Evolutionary conservation across 352 stramenopile genomes (phyloP), one percentile per base, ranked within the genome.

Genomic region (Phytopythium kandeliae): DNA sequence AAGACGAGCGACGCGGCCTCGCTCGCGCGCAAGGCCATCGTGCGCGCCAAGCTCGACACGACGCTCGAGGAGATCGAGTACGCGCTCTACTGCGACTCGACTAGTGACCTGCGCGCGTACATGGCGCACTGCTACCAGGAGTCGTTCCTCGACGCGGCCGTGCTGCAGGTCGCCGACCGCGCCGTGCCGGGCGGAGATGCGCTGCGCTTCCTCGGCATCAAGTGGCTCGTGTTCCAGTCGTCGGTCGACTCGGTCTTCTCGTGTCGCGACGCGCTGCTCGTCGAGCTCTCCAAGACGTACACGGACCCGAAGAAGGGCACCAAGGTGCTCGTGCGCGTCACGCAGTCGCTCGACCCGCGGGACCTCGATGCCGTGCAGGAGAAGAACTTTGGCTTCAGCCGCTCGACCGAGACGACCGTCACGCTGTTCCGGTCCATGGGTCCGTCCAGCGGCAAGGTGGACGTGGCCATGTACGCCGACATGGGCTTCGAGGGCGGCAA

Each of bases 41-140:
- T 85, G 22, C 78, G 78, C 19, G 76, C 71, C 22, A 89, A 89
- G 54, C 46, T 91, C 26, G 75, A 91, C 48, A 75, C 62, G 52
- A 77, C 69, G 30, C 58, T 93, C n/a, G 69, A 91, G 41, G 76
- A 93, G 28, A 50, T 91, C 21, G 67, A 74, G 55, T 89, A 85
- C 48, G 80, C 72, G 16, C 48, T 91, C 24, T 69, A 86, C 51
- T 76, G 58, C 50, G 51, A 79, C 38, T 76, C 65, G 12, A 92
- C 83, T 0, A 69, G 87, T 19, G 75, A 85, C 42, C 67, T 84
- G 50, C 80, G 80, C 24, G 66, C 67, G 9, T 71, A 78, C 55
- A 58, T 85, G 60, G 63, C 78, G 12, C 77, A 90, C 51, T 72
- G 78, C 38, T 85, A 86, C 48, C 73, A 86, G 28, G 71, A 87